These are phyloP conservation scores for Trametopsis cervina DNA, from an alignment of 768 basidiomycete species.

Conservation along the genomic window DNA sequence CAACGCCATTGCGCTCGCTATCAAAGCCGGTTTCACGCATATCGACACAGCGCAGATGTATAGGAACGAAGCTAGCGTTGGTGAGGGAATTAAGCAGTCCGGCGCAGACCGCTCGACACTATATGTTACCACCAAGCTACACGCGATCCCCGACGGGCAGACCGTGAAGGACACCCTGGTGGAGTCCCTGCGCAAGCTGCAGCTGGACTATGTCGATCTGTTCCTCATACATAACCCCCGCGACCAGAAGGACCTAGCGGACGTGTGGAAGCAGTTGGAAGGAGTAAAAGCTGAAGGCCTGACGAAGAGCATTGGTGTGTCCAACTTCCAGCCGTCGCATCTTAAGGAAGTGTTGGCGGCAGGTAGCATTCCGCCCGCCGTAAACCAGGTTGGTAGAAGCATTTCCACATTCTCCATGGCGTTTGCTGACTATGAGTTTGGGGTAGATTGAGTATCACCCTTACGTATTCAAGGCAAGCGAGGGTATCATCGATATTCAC, in stretches of 20 bases:
- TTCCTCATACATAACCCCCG: constrained; percentile 38
- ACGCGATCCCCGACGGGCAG: constrained; percentile 21
- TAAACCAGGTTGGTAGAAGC: constrained; percentile 61
- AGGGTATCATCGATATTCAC: constrained; percentile 28
- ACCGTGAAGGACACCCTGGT: constrained; percentile 32
- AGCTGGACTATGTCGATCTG: constrained; percentile 34
- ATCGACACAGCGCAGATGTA: constrained; percentile 36
- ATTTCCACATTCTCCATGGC: neutral
- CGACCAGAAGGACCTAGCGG: constrained; percentile 22
- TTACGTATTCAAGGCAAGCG: constrained; percentile 38
- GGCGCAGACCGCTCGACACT: constrained; percentile 30
- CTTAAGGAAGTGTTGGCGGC: constrained; percentile 38
- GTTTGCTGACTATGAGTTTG: too few relatives aligned
- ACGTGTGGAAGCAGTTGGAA: constrained; percentile 40
- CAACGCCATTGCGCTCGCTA: constrained; percentile 22
- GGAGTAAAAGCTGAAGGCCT: constrained; percentile 33
- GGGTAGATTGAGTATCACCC: constrained; percentile 47
- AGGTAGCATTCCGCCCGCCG: constrained; percentile 39
- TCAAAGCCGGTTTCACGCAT: constrained; percentile 30
- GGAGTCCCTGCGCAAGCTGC: constrained; percentile 33
- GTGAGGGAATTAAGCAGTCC: constrained; percentile 25
- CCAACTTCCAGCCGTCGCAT: constrained; percentile 42
- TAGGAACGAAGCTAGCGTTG: constrained; percentile 31
- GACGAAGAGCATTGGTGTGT: constrained; percentile 40
- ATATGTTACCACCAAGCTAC: constrained; percentile 39